Evolutionary conservation across 805 yeast species (phyloP).

Genomic region (Hanseniaspora clermontiae): DNA sequence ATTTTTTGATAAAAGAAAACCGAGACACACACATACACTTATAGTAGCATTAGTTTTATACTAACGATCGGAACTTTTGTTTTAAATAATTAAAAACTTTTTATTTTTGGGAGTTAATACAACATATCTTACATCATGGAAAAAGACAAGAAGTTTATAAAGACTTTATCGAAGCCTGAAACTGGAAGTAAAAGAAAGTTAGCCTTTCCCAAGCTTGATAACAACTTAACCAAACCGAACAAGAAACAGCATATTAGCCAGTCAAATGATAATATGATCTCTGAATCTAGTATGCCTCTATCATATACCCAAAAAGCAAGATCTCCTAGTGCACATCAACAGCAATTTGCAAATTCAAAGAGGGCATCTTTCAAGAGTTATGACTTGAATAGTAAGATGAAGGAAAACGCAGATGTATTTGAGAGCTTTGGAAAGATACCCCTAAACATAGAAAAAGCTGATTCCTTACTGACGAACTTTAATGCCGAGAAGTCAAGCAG

Average conservation of each 20-base stretch:
- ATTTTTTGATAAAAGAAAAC: not conserved
- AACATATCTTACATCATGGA: not conserved
- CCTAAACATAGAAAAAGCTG: not conserved
- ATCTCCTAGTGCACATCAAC: not conserved
- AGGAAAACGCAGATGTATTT: conserved; percentile 1
- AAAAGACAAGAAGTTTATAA: not conserved
- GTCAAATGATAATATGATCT: not conserved
- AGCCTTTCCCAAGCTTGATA: not conserved
- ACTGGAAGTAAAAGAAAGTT: not conserved
- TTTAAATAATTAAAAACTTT: too few species aligned
- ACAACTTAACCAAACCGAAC: not conserved
- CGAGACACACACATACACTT: too few species aligned
- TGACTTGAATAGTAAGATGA: not conserved
- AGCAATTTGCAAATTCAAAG: not conserved
- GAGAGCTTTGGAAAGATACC: not conserved
- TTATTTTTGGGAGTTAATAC: too few species aligned
- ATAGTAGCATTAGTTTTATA: too few species aligned
- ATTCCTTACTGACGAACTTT: not conserved
- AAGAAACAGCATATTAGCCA: not conserved
- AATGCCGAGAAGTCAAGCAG: conserved; percentile 8
- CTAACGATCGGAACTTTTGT: too few species aligned
- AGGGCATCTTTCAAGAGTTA: too few species aligned
- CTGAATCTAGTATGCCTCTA: not conserved
- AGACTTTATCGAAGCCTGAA: not conserved
- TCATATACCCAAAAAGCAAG: not conserved